Evolutionary conservation across 108 stramenopile genomes (phyloP).

Genomic region (Nitzschia sp.): DNA sequence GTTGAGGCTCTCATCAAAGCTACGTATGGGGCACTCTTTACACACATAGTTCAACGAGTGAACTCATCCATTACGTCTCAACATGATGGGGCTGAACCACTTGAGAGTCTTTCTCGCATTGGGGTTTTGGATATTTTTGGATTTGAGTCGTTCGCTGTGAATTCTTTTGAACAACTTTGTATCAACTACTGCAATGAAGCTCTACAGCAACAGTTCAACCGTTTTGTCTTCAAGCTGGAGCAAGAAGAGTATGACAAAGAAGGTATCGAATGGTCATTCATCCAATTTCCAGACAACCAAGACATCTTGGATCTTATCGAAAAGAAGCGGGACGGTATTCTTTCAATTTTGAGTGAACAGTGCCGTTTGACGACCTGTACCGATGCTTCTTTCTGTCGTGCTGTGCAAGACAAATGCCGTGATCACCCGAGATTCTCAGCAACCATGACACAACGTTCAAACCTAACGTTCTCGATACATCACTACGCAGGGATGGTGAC

Average conservation of each 20-base stretch:
- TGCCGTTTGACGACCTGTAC: conserved; percentile 58
- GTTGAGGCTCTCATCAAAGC: conserved; percentile 93
- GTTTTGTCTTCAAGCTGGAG: conserved; percentile 86
- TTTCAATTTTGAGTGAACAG: conserved; percentile 76
- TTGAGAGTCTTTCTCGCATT: conserved; percentile 56
- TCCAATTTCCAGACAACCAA: conserved; percentile 90
- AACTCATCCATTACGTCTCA: conserved; percentile 72
- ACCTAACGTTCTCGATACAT: conserved; percentile 69
- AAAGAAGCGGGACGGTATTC: conserved; percentile 70
- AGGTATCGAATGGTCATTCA: conserved; percentile 87
- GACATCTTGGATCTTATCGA: conserved; percentile 88
- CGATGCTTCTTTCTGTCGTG: conserved; percentile 56
- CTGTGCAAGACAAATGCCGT: conserved; percentile 64
- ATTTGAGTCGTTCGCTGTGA: conserved; percentile 92
- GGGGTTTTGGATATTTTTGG: conserved; percentile 99
- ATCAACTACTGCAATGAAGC: conserved; percentile 97
- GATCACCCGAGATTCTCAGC: conserved; percentile 47
- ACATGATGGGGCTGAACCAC: not conserved
- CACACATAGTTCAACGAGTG: conserved; percentile 79
- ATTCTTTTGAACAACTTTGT: conserved; percentile 93
- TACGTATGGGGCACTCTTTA: conserved; percentile 86
- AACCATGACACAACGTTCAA: conserved; percentile 54
- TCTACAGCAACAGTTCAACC: conserved; percentile 90
- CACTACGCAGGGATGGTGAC: conserved; percentile 89
- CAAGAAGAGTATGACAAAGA: conserved; percentile 79